These are phyloP conservation scores for Wickerhamiella kazuoi DNA, from an alignment of 805 yeast species.

Conservation along the genomic window DNA sequence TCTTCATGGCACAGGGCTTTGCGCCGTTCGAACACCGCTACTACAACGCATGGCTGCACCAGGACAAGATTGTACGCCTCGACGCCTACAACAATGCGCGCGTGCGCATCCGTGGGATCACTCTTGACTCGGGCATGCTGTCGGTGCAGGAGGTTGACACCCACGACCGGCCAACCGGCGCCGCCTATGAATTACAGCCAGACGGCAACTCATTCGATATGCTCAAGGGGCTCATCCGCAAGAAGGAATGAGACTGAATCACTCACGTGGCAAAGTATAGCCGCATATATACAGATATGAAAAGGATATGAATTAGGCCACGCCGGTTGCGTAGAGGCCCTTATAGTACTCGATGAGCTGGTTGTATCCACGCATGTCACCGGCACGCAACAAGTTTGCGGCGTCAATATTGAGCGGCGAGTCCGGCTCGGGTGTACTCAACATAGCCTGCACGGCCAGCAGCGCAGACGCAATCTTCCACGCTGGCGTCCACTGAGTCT, in stretches of 20 bases:
- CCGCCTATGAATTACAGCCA: slow-evolving; percentile 60
- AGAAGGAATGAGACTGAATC: slow-evolving; percentile 21
- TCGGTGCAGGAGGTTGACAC: slow-evolving; percentile 49
- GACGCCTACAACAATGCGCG: slow-evolving; percentile 32
- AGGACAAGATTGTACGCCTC: slow-evolving; percentile 53
- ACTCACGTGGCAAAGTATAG: background rate
- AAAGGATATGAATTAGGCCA: too few species aligned
- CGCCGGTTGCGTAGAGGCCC: slow-evolving; percentile 9
- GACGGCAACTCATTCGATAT: slow-evolving; percentile 97
- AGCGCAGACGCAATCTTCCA: slow-evolving; percentile 24
- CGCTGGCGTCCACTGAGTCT: slow-evolving; percentile 25
- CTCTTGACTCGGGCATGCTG: slow-evolving; percentile 68
- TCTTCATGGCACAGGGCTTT: slow-evolving; percentile 49
- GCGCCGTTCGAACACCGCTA: slow-evolving; percentile 48
- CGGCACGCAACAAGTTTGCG: slow-evolving; percentile 21
- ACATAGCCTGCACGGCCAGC: slow-evolving; percentile 22
- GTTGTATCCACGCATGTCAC: slow-evolving; percentile 17
- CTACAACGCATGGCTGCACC: slow-evolving; percentile 76
- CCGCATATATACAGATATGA: background rate
- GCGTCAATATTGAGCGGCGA: slow-evolving; percentile 25
- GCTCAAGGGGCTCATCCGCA: slow-evolving; percentile 70
- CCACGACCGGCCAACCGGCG: slow-evolving; percentile 33
- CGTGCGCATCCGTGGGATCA: slow-evolving; percentile 65
- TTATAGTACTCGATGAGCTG: slow-evolving; percentile 18
- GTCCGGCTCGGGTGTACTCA: slow-evolving; percentile 23